phyloP scores from a whole-genome alignment of 768 basidiomycete species.

The Podaxis rugospora region DNA sequence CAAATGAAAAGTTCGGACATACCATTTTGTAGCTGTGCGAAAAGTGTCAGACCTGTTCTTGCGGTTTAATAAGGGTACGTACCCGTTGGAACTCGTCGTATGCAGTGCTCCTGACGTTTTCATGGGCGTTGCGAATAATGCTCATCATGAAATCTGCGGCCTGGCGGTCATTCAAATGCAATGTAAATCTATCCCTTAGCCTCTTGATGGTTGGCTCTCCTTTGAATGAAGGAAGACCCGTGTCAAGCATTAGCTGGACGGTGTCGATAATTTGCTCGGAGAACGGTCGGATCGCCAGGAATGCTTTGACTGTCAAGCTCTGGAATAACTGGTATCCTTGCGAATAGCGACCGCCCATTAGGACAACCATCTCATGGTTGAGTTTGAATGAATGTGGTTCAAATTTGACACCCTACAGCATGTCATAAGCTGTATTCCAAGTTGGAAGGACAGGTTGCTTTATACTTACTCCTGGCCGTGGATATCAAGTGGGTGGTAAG shows the following conservation, averaged over 20 bases:
- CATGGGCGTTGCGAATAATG: constrained; percentile 87
- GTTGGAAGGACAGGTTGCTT: neutral
- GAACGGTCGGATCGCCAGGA: constrained; percentile 93
- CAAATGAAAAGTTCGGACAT: neutral
- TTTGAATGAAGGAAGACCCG: constrained; percentile 94
- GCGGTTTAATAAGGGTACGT: constrained; percentile 12
- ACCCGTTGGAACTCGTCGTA: constrained; percentile 97
- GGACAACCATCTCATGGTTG: constrained; percentile 95
- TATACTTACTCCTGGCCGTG: constrained; percentile 65
- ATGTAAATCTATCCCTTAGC: constrained; percentile 81
- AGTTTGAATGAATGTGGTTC: constrained; percentile 98
- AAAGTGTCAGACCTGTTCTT: constrained; percentile 35
- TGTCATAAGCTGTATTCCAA: neutral
- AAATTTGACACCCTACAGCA: constrained; percentile 88
- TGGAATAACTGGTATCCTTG: constrained; percentile 95
- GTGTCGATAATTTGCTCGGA: constrained; percentile 87
- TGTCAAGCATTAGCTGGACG: constrained; percentile 91
- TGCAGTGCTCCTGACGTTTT: constrained; percentile 88
- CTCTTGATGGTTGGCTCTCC: constrained; percentile 90
- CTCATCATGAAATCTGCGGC: constrained; percentile 94
- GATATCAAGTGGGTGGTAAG: constrained; percentile 20
- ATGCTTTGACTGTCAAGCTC: constrained; percentile 91
- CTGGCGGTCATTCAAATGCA: constrained; percentile 78
- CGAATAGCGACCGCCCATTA: constrained; percentile 95
- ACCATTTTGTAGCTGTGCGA: constrained; percentile 18